These are phyloP conservation scores for Leccinum huronense DNA, from an alignment of 1,284 basidiomycete genomes.

Conservation along the genomic window DNA sequence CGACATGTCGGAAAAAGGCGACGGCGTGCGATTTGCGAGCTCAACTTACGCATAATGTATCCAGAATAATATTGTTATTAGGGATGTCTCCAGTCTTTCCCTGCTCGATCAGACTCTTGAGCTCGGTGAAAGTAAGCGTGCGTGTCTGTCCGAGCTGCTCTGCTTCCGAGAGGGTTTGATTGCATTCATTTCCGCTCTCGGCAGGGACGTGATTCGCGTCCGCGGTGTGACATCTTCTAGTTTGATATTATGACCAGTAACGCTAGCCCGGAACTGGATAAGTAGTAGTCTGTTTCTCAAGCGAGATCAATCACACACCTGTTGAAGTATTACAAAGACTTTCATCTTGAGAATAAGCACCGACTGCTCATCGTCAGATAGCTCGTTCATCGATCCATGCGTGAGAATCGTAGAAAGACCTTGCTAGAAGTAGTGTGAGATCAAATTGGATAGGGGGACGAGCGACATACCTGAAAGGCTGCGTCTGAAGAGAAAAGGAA, in stretches of 20 bases:
- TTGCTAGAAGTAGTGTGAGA: slow-evolving; percentile 42
- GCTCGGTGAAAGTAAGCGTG: slow-evolving; percentile 60
- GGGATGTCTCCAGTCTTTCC: slow-evolving; percentile 71
- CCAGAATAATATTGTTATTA: slow-evolving; percentile 69
- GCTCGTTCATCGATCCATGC: slow-evolving; percentile 37
- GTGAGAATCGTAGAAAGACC: slow-evolving; percentile 58
- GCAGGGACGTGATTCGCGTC: slow-evolving; percentile 10
- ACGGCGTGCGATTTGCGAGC: slow-evolving; percentile 2
- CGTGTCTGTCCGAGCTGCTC: slow-evolving; percentile 37
- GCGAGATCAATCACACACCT: slow-evolving; percentile 41
- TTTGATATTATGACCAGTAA: slow-evolving; percentile 31
- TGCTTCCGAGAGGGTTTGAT: slow-evolving; percentile 7
- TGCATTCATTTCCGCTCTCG: slow-evolving; percentile 26
- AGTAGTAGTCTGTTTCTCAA: slow-evolving; percentile 6
- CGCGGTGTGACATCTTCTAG: slow-evolving; percentile 22
- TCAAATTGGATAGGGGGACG: background rate
- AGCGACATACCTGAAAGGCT: slow-evolving; percentile 51
- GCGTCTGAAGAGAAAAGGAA: slow-evolving; percentile 59
- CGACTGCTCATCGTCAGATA: slow-evolving; percentile 43
- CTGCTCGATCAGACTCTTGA: slow-evolving; percentile 66
- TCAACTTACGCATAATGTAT: slow-evolving; percentile 56
- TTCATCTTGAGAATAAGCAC: slow-evolving; percentile 52
- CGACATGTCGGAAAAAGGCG: slow-evolving; percentile 7
- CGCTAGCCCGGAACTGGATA: slow-evolving; percentile 31
- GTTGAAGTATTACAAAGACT: slow-evolving; percentile 66